Conservation (phyloP, 2,329 filamentous ascomycete genomes). For the Penicillium verrucosum region DNA sequence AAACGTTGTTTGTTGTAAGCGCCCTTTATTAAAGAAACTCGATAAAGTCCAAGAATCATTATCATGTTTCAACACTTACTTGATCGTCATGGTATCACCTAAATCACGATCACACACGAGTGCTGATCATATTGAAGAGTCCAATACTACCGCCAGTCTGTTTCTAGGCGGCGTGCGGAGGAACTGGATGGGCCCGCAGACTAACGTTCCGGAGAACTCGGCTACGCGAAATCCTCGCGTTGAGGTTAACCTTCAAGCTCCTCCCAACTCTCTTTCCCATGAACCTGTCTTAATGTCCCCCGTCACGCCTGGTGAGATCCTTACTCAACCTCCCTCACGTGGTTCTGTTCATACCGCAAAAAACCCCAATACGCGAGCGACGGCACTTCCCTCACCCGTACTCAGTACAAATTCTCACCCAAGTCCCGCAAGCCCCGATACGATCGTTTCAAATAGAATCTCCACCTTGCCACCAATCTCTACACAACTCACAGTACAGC, state of each 20-base stretch:
- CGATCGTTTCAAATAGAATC: neutral
- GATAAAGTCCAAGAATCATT: neutral
- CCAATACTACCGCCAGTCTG: slow-evolving; percentile 40
- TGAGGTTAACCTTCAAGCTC: neutral
- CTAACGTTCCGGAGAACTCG: neutral
- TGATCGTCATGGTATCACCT: slow-evolving; percentile 10
- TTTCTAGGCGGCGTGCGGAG: slow-evolving; percentile 40
- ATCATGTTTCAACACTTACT: neutral
- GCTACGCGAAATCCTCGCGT: neutral
- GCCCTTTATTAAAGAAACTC: neutral
- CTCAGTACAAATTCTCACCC: slow-evolving; percentile 27
- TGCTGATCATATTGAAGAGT: slow-evolving; percentile 24
- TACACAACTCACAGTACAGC: neutral
- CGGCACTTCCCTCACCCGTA: slow-evolving; percentile 30
- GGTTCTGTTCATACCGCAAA: neutral
- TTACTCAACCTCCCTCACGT: slow-evolving; percentile 1
- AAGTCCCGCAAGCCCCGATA: slow-evolving; percentile 24
- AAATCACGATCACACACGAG: slow-evolving; percentile 5
- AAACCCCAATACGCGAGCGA: slow-evolving; percentile 10
- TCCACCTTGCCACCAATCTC: neutral
- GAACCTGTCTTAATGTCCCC: slow-evolving; percentile 19
- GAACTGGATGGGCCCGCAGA: slow-evolving; percentile 37
- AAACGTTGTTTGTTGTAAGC: neutral
- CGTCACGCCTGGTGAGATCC: slow-evolving; percentile 17
- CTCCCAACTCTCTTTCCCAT: neutral